Percentiles rank a stretch among this genome's conserved stretches.
These are phyloP conservation scores for Diddensiella santjacobensis DNA, from an alignment of 805 yeast genomes.

Conservation along the genomic window DNA sequence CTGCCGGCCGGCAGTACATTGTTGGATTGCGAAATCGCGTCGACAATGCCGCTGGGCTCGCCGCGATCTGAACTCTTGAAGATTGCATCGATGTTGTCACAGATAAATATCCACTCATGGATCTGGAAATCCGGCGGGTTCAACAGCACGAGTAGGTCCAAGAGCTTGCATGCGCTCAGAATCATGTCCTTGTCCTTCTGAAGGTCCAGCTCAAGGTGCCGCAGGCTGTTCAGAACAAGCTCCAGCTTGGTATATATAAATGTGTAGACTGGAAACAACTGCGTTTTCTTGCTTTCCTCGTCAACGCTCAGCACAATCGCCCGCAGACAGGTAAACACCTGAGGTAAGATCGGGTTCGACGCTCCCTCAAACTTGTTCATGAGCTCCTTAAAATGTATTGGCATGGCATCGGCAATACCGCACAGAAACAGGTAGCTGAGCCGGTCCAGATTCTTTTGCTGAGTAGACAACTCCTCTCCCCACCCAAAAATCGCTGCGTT, in stretches of 20 bases:
- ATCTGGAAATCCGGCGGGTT: slow-evolving; percentile 71
- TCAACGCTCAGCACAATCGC: slow-evolving; percentile 60
- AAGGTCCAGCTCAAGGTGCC: slow-evolving; percentile 11
- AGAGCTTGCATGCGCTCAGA: slow-evolving; percentile 65
- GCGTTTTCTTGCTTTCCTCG: slow-evolving; percentile 42
- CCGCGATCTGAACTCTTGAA: slow-evolving; percentile 36
- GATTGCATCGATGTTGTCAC: slow-evolving; percentile 60
- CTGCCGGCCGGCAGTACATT: background rate
- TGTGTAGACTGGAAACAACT: slow-evolving; percentile 63
- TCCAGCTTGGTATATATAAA: slow-evolving; percentile 60
- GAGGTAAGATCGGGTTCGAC: slow-evolving; percentile 29
- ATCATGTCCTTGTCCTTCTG: slow-evolving; percentile 10
- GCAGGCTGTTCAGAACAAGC: slow-evolving; percentile 40
- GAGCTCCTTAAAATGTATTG: slow-evolving; percentile 47
- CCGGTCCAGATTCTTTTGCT: slow-evolving; percentile 54
- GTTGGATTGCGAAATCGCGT: slow-evolving; percentile 36
- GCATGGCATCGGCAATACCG: slow-evolving; percentile 54
- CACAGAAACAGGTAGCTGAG: slow-evolving; percentile 61
- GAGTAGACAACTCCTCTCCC: slow-evolving; percentile 63
- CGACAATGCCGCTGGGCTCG: slow-evolving; percentile 42
- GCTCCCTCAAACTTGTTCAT: slow-evolving; percentile 45
- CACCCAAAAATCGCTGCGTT: slow-evolving; percentile 59
- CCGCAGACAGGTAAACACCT: slow-evolving; percentile 57
- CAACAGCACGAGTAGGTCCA: slow-evolving; percentile 68
- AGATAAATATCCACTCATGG: slow-evolving; percentile 81